Conservation (phyloP, 2,329 filamentous ascomycete genomes). For the Fusarium brevicatenulatum region DNA sequence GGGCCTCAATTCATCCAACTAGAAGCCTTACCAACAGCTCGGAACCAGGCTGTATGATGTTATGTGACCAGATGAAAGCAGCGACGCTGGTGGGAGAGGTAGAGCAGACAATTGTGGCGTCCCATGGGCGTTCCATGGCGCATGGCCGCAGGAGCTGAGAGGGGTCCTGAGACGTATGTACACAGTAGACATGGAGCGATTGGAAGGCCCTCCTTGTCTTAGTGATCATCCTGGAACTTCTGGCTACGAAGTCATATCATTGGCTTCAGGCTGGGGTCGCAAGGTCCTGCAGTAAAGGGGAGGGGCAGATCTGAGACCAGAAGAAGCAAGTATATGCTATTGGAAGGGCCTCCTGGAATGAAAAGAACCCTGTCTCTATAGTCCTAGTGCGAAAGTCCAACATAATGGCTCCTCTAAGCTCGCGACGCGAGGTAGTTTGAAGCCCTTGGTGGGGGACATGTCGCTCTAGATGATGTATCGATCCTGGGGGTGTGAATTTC, state of each 20-base stretch:
- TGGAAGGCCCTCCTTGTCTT: not conserved
- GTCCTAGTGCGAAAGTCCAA: not conserved
- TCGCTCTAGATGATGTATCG: not conserved
- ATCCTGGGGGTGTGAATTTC: constrained; percentile 10
- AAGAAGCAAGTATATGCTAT: constrained; percentile 18
- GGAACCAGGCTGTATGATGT: constrained; percentile 25
- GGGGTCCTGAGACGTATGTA: not conserved
- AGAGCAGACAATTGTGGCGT: constrained; percentile 26
- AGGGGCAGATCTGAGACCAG: constrained; percentile 6
- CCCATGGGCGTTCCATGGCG: constrained; percentile 15
- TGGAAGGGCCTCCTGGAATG: constrained; percentile 17
- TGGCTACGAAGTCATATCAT: not conserved
- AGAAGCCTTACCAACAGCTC: constrained; percentile 27
- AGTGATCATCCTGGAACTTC: not conserved
- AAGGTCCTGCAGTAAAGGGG: constrained; percentile 1
- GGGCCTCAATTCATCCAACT: constrained; percentile 15
- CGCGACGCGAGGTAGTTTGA: not conserved
- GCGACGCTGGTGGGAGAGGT: constrained; percentile 4
- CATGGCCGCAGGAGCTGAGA: constrained; percentile 13
- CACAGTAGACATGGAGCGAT: not conserved
- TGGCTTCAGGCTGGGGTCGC: not conserved
- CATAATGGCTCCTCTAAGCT: constrained; percentile 2
- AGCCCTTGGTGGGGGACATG: not conserved
- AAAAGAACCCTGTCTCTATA: not conserved
- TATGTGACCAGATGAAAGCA: constrained; percentile 24